Base-by-base conservation (phyloP, 306 rosid genomes). In the Citrullus amarus region DNA sequence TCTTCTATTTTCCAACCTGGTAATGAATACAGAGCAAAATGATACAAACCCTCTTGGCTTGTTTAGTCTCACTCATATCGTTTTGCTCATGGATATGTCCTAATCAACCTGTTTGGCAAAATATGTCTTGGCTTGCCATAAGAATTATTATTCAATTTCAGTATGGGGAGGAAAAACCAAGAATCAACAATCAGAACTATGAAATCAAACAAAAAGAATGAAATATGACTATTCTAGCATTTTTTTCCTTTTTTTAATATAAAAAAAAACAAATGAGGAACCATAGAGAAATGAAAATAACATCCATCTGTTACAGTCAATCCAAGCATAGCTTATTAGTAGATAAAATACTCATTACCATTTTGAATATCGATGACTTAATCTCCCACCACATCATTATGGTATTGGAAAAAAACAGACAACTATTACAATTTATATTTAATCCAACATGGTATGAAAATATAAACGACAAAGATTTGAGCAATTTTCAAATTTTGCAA, bases 61-160 rank as follows among this genome's bases (percentile, higher is more conserved):
- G 90, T 84, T 78, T 61, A 58, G 91, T 87, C 93, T 79, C 83
- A 81, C 81, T 90, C 96, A 78, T 86, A 89, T 80, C 91, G 89
- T 83, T 90, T 91, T 90, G 94, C 86, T 84, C 81, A 66, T 79
- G 67, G 96, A 83, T 43, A 28, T 32, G 87, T 90, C 88, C 73
- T 75, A 82, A 63, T 91, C 95, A 22, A 58, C 61, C 81, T 76
- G 15, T 86, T 79, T 75, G 86, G 88, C 85, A 84, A 83, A 28
- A 14, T 44, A 22, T 79, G 84, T 84, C 85, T 53, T 74, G 18
- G 78, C 78, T 74, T 74, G 78, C 34, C 54, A 18, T n/a, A 53
- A 67, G 5, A 67, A 39, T 18, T 41, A 46, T 15, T 28, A 72
- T 50, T 50, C 77, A 22, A 50, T 15, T 72, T 50, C 77, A 72